Percentiles rank a stretch among this genome's conserved stretches.
Evolutionary conservation across 495 filamentous ascomycete species (phyloP).

Genomic region (Penicillium longicatenatum): DNA sequence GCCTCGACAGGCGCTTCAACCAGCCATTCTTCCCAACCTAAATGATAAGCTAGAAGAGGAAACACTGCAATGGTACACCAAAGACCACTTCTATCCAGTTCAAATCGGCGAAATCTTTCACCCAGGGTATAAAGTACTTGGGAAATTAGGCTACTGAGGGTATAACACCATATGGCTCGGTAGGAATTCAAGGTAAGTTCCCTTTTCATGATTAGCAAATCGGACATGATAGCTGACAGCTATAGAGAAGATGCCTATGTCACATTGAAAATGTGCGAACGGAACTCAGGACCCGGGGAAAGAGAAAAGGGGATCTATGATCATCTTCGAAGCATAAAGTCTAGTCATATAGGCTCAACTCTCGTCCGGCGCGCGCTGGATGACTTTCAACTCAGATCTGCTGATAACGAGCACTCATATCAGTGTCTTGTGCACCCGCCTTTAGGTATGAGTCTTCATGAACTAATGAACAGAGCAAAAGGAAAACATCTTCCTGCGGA

Average conservation of each 20-base stretch:
- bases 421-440: conserved; percentile 35
- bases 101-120: conserved; percentile 51
- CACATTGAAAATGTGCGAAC: too few species aligned
- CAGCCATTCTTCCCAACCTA: too few species aligned
- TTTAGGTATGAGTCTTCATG: conserved; percentile 24
- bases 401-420: conserved; percentile 17
- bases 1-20: too few species aligned
- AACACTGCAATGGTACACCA: background rate
- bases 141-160: conserved; percentile 55
- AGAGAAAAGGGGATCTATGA: too few species aligned
- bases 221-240: too few species aligned
- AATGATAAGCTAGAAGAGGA: background rate
- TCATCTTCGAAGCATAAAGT: conserved; percentile 15
- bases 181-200: conserved; percentile 43
- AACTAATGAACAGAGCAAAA: conserved; percentile 12
- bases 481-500: conserved; percentile 13
- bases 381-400: conserved; percentile 24
- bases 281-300: too few species aligned
- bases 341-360: conserved; percentile 20
- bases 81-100: conserved; percentile 26
- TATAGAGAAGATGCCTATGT: too few species aligned
- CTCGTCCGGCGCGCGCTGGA: conserved; percentile 20
- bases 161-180: conserved; percentile 57
- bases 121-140: conserved; percentile 52
- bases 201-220: too few species aligned